Base-by-base conservation (phyloP, 352 stramenopile species). In the Globisporangium abappressorium region DNA sequence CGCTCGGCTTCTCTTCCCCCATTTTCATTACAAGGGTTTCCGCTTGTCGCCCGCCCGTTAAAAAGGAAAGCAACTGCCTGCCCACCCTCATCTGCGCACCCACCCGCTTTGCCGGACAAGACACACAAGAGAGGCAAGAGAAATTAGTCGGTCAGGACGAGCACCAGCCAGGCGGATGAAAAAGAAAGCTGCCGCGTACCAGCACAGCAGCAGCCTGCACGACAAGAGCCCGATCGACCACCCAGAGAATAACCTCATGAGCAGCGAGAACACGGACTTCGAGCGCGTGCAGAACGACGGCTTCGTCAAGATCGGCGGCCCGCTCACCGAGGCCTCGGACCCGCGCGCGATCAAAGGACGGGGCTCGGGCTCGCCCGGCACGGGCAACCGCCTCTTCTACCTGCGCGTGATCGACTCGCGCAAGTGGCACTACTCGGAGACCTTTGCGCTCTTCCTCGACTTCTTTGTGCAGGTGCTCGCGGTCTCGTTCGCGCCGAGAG, bases 361-460 rank as follows among this genome's bases (percentile, higher is more conserved):
- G 43, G 12, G 6, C 6, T 51, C 34, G 34, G 56, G 34, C 22
- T 43, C 70, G 73, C 20, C 41, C 55, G 33, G 70, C 51, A 89
- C 82, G 62, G 79, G 81, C 43, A 79, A 89, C 60, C 87, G 84
- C 38, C 75, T 93, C n/a, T 93, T 93, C 65, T 92, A 81, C 68
- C 70, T 94, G 64, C 89, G 85, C 34, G 79, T 94, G 38, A 90
- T 94, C 70, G 89, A 96, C 72, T 93, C 86, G 61, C 87, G 89
- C 73, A 94, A 93, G 70, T 96, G 89, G 86, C 89, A 96, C 70
- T 95, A 96, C 74, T 85, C 78, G 60, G 85, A 95, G 70, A 91
- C 87, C 3, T 92, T 94, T 57, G 81, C 84, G 68, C 81, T 94
- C 30, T 95, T 94, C 62, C 67, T 94, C 56, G 89, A 96, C 77